Percentiles rank a stretch among this genome's conserved stretches.
phyloP scores from a whole-genome alignment of 768 basidiomycete species.

The Amanita jacksonii region DNA sequence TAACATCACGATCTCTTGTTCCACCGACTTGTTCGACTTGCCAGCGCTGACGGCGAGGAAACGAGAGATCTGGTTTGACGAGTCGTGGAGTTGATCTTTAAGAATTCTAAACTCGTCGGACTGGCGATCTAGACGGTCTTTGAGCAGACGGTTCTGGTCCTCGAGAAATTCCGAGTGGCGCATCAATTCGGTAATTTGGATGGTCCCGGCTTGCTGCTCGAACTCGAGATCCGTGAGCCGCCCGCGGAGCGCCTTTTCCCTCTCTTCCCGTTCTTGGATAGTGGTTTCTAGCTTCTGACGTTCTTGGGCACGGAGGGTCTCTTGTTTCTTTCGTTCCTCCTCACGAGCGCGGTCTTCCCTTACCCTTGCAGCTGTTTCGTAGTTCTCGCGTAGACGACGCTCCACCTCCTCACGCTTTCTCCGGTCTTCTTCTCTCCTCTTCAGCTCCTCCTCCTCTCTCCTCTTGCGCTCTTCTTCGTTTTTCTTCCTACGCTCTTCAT shows the following conservation, averaged over 20 bases:
- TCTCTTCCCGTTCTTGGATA: constrained; percentile 1
- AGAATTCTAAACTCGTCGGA: constrained; percentile 19
- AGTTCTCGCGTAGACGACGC: constrained; percentile 1
- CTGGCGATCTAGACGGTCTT: constrained; percentile 26
- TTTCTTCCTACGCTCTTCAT: neutral
- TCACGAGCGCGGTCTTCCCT: constrained; percentile 7
- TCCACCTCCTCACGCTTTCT: neutral
- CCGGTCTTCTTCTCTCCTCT: neutral
- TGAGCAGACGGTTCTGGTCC: constrained; percentile 23
- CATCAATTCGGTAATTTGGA: constrained; percentile 4
- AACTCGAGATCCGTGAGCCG: neutral
- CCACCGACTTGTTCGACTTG: neutral
- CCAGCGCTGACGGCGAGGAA: constrained; percentile 4
- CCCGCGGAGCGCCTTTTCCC: constrained; percentile 1
- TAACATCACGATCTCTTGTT: constrained; percentile 7
- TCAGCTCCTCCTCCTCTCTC: neutral
- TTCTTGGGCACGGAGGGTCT: constrained; percentile 3
- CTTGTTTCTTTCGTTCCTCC: constrained; percentile 3
- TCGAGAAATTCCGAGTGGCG: neutral
- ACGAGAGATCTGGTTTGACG: constrained; percentile 7
- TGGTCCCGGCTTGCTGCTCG: constrained; percentile 1
- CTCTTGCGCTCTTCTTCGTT: neutral
- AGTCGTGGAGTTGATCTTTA: constrained; percentile 9
- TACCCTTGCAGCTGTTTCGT: constrained; percentile 1
- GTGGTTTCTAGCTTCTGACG: constrained; percentile 1